Percentiles rank a stretch among this genome's conserved stretches.
Evolutionary conservation across 805 yeast genomes (phyloP).

Genomic region (Saccharomycopsis amapae): DNA sequence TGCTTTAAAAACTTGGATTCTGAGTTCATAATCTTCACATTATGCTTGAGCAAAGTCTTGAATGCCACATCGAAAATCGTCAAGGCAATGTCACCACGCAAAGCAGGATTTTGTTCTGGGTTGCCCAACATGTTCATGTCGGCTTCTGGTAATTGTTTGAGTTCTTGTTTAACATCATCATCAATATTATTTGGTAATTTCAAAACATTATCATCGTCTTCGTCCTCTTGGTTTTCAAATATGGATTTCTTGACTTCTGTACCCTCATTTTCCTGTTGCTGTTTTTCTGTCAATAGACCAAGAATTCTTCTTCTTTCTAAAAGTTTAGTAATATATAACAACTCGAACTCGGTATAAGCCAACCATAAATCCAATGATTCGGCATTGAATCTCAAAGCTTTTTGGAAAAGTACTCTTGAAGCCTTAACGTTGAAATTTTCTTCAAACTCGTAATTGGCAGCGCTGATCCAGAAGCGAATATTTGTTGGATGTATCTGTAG

Average conservation of each 20-base stretch:
- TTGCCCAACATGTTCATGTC: conserved; percentile 80
- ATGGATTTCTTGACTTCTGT: conserved; percentile 28
- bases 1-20: conserved; percentile 20
- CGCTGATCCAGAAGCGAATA: conserved; percentile 86
- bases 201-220: conserved; percentile 33
- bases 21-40: conserved; percentile 23
- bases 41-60: conserved; percentile 35
- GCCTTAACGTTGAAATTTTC: conserved; percentile 82
- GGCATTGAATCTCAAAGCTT: conserved; percentile 76
- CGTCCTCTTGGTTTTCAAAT: conserved; percentile 29
- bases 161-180: conserved; percentile 33
- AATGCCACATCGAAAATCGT: conserved; percentile 64
- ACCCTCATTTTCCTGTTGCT: conserved; percentile 48
- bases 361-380: conserved; percentile 71
- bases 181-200: conserved; percentile 50
- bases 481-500: conserved; percentile 87
- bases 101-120: conserved; percentile 75
- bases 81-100: conserved; percentile 65
- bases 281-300: conserved; percentile 68
- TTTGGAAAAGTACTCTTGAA: conserved; percentile 79
- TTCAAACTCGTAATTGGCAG: conserved; percentile 91
- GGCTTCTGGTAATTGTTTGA: conserved; percentile 77
- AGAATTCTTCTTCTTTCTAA: conserved; percentile 76
- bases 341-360: conserved; percentile 81
- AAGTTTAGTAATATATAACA: conserved; percentile 76